Evolutionary conservation across 768 basidiomycete genomes (phyloP), one percentile per base, ranked within the genome.

Genomic region (Kwoniella dendrophila): DNA sequence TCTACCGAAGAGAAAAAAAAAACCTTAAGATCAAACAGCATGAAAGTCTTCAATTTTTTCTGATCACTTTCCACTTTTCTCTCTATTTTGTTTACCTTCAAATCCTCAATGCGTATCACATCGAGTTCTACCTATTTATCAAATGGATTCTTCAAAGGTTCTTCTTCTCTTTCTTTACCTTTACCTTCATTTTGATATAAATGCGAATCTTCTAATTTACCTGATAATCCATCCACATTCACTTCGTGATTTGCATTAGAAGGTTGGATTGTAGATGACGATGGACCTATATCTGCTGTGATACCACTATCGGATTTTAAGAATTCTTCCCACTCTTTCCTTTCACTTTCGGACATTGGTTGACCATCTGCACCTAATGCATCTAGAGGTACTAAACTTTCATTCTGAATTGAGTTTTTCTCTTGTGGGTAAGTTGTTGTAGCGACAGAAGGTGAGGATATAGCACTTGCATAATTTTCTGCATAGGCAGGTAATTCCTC

Each of bases 281-380:
- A 26, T 2, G 47, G 2, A 16, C 47, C 47, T 7, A 7, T 22
- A 16, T 22, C 1, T 7, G 7, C 24, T 14, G 24, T 11, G 24
- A 8, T 14, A n/a, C 30, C 14, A n/a, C 30, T 40, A 4, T 30
- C 41, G 5, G 45, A 48, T 24, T 26, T 62, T 11, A 63, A 45
- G 29, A 63, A 67, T 48, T 71, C 59, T 48, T 70, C 72, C 72
- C 72, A 73, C 47, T 70, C 72, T 41, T 62, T 63, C 56, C 56
- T 59, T 59, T 73, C 72, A 7, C 62, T 50, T 27, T 73, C 72
- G 18, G 43, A 66, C 72, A 73, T 68, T 27, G 57, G 59, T 30
- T 67, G 62, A 8, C 56, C 62, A 29, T 50, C 61, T 10, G 32
- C 52, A 18, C 47, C 36, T 7, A 58, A n/a, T 18, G 53, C 47